A percentile compares a stretch with the other conserved stretches of the same genome.
Evolutionary conservation across 2,329 filamentous ascomycete genomes (phyloP).

Genomic region (Endothia cerciana): DNA sequence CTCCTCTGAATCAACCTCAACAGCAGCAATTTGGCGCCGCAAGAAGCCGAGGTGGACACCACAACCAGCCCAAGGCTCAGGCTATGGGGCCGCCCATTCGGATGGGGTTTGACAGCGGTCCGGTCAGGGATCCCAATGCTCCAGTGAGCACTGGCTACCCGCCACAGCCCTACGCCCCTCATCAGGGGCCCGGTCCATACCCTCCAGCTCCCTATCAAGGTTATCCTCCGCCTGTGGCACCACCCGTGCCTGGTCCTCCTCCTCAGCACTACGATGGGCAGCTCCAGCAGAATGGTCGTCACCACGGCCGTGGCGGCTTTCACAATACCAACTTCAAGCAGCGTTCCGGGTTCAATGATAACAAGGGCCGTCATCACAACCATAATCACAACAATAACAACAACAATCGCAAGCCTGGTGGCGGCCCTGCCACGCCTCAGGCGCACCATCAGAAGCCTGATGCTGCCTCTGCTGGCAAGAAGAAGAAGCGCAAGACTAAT

Average conservation of each 20-base stretch:
- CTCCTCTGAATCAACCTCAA: constrained; percentile 38
- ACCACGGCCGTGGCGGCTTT: constrained; percentile 45
- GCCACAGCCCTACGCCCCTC: constrained; percentile 38
- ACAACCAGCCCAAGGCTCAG: constrained; percentile 41
- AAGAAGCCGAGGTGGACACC: constrained; percentile 45
- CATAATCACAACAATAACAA: constrained; percentile 32
- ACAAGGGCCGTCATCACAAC: constrained; percentile 41
- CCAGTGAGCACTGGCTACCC: constrained; percentile 50
- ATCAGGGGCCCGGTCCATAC: constrained; percentile 33
- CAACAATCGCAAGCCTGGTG: constrained; percentile 38
- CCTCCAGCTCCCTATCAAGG: constrained; percentile 41
- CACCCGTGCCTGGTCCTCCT: constrained; percentile 34
- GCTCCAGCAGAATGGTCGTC: constrained; percentile 42
- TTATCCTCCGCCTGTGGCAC: constrained; percentile 43
- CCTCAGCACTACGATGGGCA: constrained; percentile 37
- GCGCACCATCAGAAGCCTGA: constrained; percentile 55
- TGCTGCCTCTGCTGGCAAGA: constrained; percentile 57
- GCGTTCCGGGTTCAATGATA: constrained; percentile 43
- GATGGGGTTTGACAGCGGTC: constrained; percentile 54
- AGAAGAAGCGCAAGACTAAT: constrained; percentile 74
- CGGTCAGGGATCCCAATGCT: constrained; percentile 46
- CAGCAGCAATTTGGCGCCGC: constrained; percentile 47
- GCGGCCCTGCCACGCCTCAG: constrained; percentile 35
- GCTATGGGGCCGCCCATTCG: constrained; percentile 59
- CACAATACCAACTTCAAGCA: constrained; percentile 38